A percentile compares a stretch with the other conserved stretches of the same genome.
Conservation (phyloP, 2,329 filamentous ascomycete species). For the Pyrenophora seminiperda region DNA sequence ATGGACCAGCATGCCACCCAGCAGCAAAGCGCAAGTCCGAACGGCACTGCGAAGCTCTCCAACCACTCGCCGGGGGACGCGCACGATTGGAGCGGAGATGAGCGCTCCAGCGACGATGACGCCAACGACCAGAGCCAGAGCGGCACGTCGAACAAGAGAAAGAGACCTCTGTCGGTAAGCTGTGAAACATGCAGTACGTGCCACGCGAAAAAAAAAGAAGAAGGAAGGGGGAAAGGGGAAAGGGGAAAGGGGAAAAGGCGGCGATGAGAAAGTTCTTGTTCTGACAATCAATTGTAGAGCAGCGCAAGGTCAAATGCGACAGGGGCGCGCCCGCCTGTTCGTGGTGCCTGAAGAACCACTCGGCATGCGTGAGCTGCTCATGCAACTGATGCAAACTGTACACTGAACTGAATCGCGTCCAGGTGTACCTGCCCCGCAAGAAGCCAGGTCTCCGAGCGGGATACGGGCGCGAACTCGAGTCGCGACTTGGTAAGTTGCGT, state of each 20-base stretch:
- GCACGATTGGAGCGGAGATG: slow-evolving; percentile 44
- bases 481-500: slow-evolving; percentile 57
- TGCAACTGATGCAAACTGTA: not conserved
- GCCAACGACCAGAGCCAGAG: slow-evolving; percentile 43
- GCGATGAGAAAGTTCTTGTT: not conserved
- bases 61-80: slow-evolving; percentile 44
- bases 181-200: slow-evolving; percentile 61
- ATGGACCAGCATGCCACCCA: slow-evolving; percentile 40
- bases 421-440: slow-evolving; percentile 70
- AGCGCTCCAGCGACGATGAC: slow-evolving; percentile 50
- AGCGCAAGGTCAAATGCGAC: slow-evolving; percentile 74
- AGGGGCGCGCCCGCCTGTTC: slow-evolving; percentile 75
- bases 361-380: slow-evolving; percentile 57
- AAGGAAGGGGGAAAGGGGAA: too few species aligned
- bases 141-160: slow-evolving; percentile 52
- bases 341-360: slow-evolving; percentile 71
- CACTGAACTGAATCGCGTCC: slow-evolving; percentile 14
- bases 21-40: slow-evolving; percentile 39
- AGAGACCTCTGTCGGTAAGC: slow-evolving; percentile 59
- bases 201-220: too few species aligned
- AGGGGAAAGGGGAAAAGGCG: too few species aligned
- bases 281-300: slow-evolving; percentile 49
- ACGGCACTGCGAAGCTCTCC: slow-evolving; percentile 38
- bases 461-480: slow-evolving; percentile 66
- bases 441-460: slow-evolving; percentile 68